Evolutionary conservation across 2,329 filamentous ascomycete genomes (phyloP), one percentile per base, ranked within the genome.

Genomic region (Diaporthe amygdali): DNA sequence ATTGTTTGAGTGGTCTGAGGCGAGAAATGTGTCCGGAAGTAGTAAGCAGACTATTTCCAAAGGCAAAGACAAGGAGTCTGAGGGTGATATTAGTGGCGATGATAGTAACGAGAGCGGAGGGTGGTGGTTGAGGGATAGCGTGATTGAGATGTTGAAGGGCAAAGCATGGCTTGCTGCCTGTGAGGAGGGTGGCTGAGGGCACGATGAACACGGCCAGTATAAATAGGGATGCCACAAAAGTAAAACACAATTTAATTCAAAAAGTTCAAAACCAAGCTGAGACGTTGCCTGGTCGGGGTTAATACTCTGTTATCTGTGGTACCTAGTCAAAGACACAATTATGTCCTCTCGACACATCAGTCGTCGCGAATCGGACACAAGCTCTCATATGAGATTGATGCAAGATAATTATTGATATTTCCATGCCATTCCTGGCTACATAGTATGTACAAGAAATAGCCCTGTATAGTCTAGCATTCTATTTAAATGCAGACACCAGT

Each of bases 111-210:
- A 82, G 69, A 78, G 77, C 7, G 79, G 81, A 10, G 79, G 79
- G 2, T 89, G 88, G 82, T 90, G 88, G 88, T 81, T 90, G 77
- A 79, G 85, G 64, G 87, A 89, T 66, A 86, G 85, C 47, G 84
- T 87, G 7, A 82, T 90, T 17, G 88, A 90, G 76, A 81, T 82
- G 46, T 77, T 90, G 55, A 90, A 89, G 78, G 87, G 88, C 0
- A 84, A 81, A 74, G 84, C 88, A 0, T 90, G 87, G 84, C 80
- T 89, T 69, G 84, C 83, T 22, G 84, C 83, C 3, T 78, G 82
- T 47, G 82, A 81, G 41, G 79, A 73, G 34, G 41, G 14, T 22
- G 44, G 22, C 0, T 55, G 17, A 52, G 47, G 12, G n/a, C 8
- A 27, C 8, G 10, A 5, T 22, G 22, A 6, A 5, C 1, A 20